Percentiles rank a stretch among this genome's conserved stretches.
phyloP scores from a whole-genome alignment of 2,329 filamentous ascomycete genomes.

The Stylonectria norvegica region DNA sequence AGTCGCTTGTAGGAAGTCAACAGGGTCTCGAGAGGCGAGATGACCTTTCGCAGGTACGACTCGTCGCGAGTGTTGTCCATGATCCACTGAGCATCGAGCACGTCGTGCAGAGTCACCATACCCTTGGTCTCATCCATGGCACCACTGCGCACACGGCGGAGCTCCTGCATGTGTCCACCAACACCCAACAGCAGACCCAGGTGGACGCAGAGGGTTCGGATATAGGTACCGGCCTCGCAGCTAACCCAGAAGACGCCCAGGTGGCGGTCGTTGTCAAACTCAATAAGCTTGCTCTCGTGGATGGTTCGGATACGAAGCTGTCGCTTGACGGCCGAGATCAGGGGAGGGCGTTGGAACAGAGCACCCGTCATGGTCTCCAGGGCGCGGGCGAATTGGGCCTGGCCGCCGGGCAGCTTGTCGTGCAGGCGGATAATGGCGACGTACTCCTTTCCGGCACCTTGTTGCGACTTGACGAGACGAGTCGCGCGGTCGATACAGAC shows the following conservation, averaged over 20 bases:
- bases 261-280: constrained; percentile 98
- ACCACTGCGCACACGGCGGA: constrained; percentile 87
- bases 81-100: constrained; percentile 93
- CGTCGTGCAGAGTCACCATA: constrained; percentile 81
- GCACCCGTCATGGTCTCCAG: constrained; percentile 95
- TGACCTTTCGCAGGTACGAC: constrained; percentile 84
- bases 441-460: constrained; percentile 98
- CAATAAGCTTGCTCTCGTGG: constrained; percentile 91
- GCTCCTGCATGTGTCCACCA: constrained; percentile 97
- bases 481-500: constrained; percentile 96
- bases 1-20: constrained; percentile 93
- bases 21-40: constrained; percentile 87
- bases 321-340: constrained; percentile 98
- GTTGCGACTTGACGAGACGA: constrained; percentile 96
- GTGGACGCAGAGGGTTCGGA: constrained; percentile 96
- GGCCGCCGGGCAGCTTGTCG: constrained; percentile 89
- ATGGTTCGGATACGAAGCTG: constrained; percentile 98
- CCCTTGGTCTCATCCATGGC: constrained; percentile 90
- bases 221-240: constrained; percentile 96
- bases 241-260: constrained; percentile 99
- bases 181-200: constrained; percentile 73
- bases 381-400: constrained; percentile 87
- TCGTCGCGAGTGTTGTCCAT: constrained; percentile 96
- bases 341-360: constrained; percentile 83
- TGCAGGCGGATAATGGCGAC: constrained; percentile 93